phyloP scores from a whole-genome alignment of 345 rosid species.

The Lagerstroemia speciosa region DNA sequence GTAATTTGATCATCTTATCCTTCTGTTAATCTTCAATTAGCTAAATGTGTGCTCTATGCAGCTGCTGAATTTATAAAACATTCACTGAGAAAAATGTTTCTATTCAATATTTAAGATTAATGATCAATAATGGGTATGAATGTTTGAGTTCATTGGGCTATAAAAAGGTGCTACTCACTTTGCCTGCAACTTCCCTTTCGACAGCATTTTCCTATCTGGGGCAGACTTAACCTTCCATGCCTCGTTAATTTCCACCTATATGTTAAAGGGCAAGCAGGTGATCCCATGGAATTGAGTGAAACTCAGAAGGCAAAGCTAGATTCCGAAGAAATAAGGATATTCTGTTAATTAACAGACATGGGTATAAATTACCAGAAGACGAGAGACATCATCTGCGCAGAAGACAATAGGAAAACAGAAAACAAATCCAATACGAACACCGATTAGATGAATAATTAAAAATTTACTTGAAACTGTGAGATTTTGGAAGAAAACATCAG shows the following conservation, averaged over 20 bases:
- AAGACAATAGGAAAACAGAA: background rate
- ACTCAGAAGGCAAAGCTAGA: background rate
- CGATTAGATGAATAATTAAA: background rate
- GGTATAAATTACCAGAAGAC: constrained; percentile 49
- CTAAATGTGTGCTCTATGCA: background rate
- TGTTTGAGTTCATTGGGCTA: background rate
- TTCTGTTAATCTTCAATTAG: background rate
- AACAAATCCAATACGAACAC: constrained; percentile 1
- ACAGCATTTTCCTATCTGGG: constrained; percentile 54
- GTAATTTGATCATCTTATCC: constrained; percentile 2
- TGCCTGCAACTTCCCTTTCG: constrained; percentile 67
- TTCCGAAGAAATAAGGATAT: background rate
- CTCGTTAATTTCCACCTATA: constrained; percentile 68
- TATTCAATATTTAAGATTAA: no score
- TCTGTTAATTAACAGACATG: background rate
- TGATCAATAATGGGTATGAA: background rate
- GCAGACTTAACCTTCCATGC: constrained; percentile 64
- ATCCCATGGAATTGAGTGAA: background rate
- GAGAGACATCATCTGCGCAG: constrained; percentile 66
- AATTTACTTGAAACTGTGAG: background rate
- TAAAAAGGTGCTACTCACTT: constrained; percentile 24
- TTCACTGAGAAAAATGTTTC: no score
- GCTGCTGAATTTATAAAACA: no score
- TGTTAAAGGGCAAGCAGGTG: background rate
- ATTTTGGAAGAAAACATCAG: background rate